Evolutionary conservation across 2,329 filamentous ascomycete genomes (phyloP).

Genomic region (Penicillium freii): DNA sequence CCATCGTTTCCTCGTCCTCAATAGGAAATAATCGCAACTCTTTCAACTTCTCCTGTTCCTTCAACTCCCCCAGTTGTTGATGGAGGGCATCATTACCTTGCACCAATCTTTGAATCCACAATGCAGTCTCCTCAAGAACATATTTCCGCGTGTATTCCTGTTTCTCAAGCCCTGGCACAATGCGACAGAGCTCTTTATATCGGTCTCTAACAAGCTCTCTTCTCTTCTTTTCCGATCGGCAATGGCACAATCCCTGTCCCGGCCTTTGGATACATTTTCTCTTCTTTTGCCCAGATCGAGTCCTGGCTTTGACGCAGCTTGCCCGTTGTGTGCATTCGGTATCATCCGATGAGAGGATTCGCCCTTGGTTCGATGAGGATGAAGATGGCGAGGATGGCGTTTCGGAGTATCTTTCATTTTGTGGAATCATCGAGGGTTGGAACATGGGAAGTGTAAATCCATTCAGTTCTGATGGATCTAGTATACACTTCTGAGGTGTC

Average conservation of each 20-base stretch:
- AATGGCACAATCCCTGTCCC: constrained; percentile 22
- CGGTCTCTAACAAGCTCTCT: constrained; percentile 17
- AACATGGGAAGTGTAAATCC: constrained; percentile 3
- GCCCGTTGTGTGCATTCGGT: background rate
- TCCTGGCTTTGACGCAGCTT: background rate
- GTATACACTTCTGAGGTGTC: background rate
- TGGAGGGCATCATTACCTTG: constrained; percentile 14
- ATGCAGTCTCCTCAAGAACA: constrained; percentile 15
- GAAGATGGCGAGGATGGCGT: background rate
- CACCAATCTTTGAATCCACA: constrained; percentile 11
- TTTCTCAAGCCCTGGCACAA: constrained; percentile 17
- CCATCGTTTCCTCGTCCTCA: background rate
- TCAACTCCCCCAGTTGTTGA: constrained; percentile 7
- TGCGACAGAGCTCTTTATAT: constrained; percentile 16
- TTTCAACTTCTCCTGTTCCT: constrained; percentile 1
- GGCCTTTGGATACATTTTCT: constrained; percentile 22
- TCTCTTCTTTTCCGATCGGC: constrained; percentile 23
- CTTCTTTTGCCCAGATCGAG: constrained; percentile 8
- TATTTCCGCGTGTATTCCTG: constrained; percentile 23
- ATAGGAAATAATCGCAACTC: background rate
- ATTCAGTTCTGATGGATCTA: background rate
- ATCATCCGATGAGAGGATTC: background rate
- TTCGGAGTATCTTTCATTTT: constrained; percentile 1
- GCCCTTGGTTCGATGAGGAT: background rate
- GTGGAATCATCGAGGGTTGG: background rate